phyloP scores from a whole-genome alignment of 345 rosid genomes.

The Eucalyptus urophylla region DNA sequence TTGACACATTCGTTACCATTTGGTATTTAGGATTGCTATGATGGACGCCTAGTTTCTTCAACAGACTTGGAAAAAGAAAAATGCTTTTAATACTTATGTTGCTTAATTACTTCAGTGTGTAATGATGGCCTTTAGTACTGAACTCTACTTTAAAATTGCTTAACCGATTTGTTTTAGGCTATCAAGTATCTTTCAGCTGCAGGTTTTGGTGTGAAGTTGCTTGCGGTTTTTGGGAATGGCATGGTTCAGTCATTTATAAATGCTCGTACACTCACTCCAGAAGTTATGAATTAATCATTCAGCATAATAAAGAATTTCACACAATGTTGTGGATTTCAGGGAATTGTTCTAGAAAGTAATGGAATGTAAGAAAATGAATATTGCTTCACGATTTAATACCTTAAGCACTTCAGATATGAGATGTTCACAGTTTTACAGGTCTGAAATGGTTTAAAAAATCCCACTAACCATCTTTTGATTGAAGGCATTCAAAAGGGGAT shows the following conservation, averaged over 20 bases:
- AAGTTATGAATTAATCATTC: constrained; percentile 18
- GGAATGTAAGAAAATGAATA: not conserved
- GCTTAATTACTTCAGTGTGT: not conserved
- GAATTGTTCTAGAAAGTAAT: not conserved
- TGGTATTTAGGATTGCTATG: not conserved
- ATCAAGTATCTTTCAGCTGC: constrained; percentile 92
- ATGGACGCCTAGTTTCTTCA: not conserved
- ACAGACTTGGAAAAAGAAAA: not conserved
- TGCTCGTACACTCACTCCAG: constrained; percentile 73
- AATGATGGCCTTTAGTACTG: not conserved
- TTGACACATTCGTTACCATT: not conserved
- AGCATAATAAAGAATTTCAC: not conserved
- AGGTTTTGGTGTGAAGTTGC: constrained; percentile 95
- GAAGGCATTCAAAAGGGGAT: not conserved
- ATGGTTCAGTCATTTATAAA: constrained; percentile 89
- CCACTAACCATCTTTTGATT: not conserved
- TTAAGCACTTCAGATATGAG: not conserved
- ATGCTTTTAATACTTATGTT: not conserved
- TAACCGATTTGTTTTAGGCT: constrained; percentile 31
- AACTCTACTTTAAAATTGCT: not conserved
- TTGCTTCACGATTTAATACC: not conserved
- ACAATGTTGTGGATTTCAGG: not conserved
- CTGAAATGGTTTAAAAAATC: not conserved
- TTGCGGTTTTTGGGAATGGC: constrained; percentile 84
- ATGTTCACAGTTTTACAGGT: not conserved